A percentile compares a stretch with the other conserved stretches of the same genome.
phyloP scores from a whole-genome alignment of 805 yeast genomes.

The Saccharomycopsis schoenii region DNA sequence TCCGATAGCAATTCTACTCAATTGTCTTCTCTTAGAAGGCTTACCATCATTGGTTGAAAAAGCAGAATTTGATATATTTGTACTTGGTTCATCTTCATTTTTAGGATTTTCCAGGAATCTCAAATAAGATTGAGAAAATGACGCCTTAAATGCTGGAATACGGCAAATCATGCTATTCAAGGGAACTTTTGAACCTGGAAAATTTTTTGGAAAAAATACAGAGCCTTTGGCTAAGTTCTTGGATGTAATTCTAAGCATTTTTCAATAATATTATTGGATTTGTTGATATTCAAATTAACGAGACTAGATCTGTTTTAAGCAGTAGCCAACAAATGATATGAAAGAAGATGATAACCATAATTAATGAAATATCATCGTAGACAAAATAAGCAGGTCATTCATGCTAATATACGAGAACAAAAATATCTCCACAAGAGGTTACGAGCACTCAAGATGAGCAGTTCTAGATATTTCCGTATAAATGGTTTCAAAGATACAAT shows the following conservation, averaged over 20 bases:
- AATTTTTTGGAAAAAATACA: background rate
- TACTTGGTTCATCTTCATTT: background rate
- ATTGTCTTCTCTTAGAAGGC: conserved; percentile 41
- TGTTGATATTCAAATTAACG: too few species aligned
- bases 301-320: too few species aligned
- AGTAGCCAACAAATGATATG: too few species aligned
- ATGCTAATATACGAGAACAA: too few species aligned
- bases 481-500: too few species aligned
- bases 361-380: too few species aligned
- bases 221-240: background rate
- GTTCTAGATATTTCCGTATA: too few species aligned
- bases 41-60: background rate
- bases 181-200: background rate
- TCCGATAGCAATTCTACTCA: conserved; percentile 76
- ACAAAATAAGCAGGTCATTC: too few species aligned
- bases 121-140: background rate
- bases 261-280: too few species aligned
- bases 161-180: background rate
- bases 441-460: too few species aligned
- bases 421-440: too few species aligned
- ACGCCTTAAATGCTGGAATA: background rate
- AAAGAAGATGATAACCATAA: too few species aligned
- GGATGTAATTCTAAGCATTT: background rate
- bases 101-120: background rate
- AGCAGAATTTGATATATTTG: background rate